Evolutionary conservation across 106 monocot species (phyloP).

Genomic region (Triglochin maritima): DNA sequence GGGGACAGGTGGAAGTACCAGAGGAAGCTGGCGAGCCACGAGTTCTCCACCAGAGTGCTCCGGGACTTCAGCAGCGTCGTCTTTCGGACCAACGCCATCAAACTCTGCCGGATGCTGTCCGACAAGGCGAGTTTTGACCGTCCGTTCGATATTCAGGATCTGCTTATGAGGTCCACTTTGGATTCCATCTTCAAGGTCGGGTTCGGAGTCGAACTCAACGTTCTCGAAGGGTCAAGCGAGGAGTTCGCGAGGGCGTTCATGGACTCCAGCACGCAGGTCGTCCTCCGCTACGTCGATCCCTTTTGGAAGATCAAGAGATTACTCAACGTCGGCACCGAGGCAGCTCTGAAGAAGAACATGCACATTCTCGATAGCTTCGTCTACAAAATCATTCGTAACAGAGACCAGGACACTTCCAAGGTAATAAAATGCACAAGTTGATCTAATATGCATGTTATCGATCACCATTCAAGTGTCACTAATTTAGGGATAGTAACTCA

Average conservation of each 20-base stretch:
- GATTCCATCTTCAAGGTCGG: slow-evolving; percentile 17
- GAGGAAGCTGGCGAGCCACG: slow-evolving; percentile 15
- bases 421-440: background rate
- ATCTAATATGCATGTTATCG: too few species aligned
- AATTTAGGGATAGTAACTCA: background rate
- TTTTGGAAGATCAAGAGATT: slow-evolving; percentile 14
- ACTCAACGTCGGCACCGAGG: slow-evolving; percentile 3
- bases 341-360: slow-evolving; percentile 1
- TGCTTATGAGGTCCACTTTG: slow-evolving; percentile 12
- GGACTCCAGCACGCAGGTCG: slow-evolving; percentile 1
- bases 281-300: slow-evolving; percentile 2
- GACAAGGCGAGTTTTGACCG: background rate
- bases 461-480: too few species aligned
- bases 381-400: slow-evolving; percentile 8
- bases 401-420: background rate
- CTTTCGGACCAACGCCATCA: slow-evolving; percentile 9
- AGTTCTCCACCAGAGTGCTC: slow-evolving; percentile 10
- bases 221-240: slow-evolving; percentile 3
- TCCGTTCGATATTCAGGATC: slow-evolving; percentile 8
- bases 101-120: background rate
- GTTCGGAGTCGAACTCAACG: slow-evolving; percentile 19
- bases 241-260: slow-evolving; percentile 12
- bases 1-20: slow-evolving; percentile 16
- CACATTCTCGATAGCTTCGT: slow-evolving; percentile 3
- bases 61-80: slow-evolving; percentile 9